Percentiles rank a stretch among this genome's conserved stretches.
Conservation (phyloP, 2,329 filamentous ascomycete genomes). For the Bipolaris oryzae region DNA sequence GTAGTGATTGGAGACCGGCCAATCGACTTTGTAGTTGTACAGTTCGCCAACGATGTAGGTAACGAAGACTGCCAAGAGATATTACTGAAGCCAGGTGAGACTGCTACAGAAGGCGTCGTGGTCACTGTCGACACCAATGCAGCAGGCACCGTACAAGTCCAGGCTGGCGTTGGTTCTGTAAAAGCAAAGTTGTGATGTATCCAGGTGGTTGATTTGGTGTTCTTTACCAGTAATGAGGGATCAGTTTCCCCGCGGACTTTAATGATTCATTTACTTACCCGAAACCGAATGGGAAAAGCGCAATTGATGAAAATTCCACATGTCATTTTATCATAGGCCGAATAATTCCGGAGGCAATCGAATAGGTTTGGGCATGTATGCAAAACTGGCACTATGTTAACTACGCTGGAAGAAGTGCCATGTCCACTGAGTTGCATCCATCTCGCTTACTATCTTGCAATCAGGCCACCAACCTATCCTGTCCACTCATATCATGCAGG, state of each 20-base stretch:
- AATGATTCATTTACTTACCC: not conserved
- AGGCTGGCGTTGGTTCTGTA: constrained; percentile 42
- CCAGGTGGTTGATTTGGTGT: not conserved
- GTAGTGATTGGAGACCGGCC: constrained; percentile 74
- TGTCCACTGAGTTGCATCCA: not conserved
- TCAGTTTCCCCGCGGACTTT: not conserved
- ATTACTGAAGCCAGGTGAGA: constrained; percentile 44
- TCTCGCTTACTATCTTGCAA: constrained; percentile 6
- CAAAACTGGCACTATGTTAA: not conserved
- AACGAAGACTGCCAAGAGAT: constrained; percentile 90
- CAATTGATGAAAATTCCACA: too few species aligned
- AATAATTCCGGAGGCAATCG: too few species aligned
- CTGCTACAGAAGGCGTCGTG: constrained; percentile 43
- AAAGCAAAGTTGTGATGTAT: constrained; percentile 35
- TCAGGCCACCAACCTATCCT: constrained; percentile 1
- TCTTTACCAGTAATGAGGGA: not conserved
- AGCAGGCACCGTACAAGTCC: constrained; percentile 42
- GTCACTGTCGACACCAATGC: constrained; percentile 42
- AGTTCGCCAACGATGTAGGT: constrained; percentile 82
- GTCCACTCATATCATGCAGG: not conserved
- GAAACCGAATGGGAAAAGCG: too few species aligned
- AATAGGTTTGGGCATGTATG: not conserved
- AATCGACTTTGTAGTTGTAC: constrained; percentile 82
- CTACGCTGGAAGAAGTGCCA: not conserved
- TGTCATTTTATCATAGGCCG: too few species aligned